Evolutionary conservation across 1,284 basidiomycete genomes (phyloP).

Genomic region (Trametes pubescens): DNA sequence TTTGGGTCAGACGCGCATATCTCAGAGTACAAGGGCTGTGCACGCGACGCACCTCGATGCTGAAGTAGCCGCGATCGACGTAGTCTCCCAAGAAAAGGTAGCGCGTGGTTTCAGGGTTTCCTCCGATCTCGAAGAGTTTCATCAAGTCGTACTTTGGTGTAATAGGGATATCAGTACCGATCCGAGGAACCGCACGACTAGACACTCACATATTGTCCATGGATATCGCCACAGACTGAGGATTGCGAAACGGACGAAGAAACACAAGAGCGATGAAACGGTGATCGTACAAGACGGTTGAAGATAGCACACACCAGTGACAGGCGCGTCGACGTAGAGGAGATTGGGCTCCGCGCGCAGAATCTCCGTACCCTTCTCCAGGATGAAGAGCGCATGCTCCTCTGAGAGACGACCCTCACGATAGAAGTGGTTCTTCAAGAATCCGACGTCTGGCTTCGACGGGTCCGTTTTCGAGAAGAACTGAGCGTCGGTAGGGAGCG

Average conservation of each 20-base stretch:
- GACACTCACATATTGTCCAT: conserved; percentile 91
- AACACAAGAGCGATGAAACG: neutral
- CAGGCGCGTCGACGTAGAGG: conserved; percentile 91
- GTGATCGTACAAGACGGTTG: neutral
- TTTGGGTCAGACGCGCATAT: conserved; percentile 32
- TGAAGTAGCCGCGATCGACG: conserved; percentile 94
- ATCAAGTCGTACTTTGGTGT: conserved; percentile 83
- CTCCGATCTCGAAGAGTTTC: conserved; percentile 95
- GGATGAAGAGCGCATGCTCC: conserved; percentile 89
- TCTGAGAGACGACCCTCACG: conserved; percentile 93
- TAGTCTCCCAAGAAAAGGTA: conserved; percentile 97
- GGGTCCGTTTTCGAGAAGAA: conserved; percentile 89
- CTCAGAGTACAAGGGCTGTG: conserved; percentile 9
- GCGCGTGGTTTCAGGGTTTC: conserved; percentile 91
- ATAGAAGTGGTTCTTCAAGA: conserved; percentile 99
- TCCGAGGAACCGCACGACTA: conserved; percentile 8
- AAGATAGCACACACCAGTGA: conserved; percentile 71
- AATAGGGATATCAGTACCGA: conserved; percentile 33
- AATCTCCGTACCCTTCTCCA: conserved; percentile 82
- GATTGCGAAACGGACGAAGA: neutral
- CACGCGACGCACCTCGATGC: conserved; percentile 73
- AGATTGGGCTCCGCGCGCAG: conserved; percentile 85
- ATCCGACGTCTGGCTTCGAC: conserved; percentile 94
- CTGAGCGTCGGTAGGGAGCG: conserved; percentile 90
- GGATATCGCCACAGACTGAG: conserved; percentile 90